Evolutionary conservation across 805 yeast genomes (phyloP).

Genomic region (Metschnikowia baotianmanensis): DNA sequence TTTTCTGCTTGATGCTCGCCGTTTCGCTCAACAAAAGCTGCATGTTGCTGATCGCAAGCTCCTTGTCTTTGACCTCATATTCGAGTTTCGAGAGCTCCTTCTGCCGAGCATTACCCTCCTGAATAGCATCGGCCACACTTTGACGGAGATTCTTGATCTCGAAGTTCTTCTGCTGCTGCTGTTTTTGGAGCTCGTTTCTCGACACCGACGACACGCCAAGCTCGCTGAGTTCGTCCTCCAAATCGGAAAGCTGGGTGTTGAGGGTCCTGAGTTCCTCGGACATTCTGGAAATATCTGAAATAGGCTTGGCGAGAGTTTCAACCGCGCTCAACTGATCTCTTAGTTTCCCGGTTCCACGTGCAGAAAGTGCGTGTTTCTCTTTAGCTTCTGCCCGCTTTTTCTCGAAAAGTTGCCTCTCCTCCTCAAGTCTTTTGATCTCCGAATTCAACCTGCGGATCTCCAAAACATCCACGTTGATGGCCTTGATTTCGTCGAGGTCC

Average conservation of each 20-base stretch:
- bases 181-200: slow-evolving; percentile 46
- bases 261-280: slow-evolving; percentile 27
- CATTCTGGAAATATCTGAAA: slow-evolving; percentile 35
- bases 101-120: slow-evolving; percentile 44
- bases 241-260: slow-evolving; percentile 25
- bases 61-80: slow-evolving; percentile 50
- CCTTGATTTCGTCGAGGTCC: slow-evolving; percentile 31
- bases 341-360: not conserved
- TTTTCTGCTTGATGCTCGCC: slow-evolving; percentile 35
- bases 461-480: slow-evolving; percentile 29
- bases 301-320: slow-evolving; percentile 24
- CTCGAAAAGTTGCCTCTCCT: not conserved
- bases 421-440: not conserved
- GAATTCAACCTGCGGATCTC: slow-evolving; percentile 23
- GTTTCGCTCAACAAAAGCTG: slow-evolving; percentile 52
- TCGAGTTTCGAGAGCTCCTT: slow-evolving; percentile 47
- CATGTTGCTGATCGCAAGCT: slow-evolving; percentile 49
- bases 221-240: slow-evolving; percentile 35
- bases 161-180: slow-evolving; percentile 35
- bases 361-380: not conserved
- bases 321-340: slow-evolving; percentile 13
- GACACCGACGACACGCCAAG: slow-evolving; percentile 37
- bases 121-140: slow-evolving; percentile 27
- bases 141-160: slow-evolving; percentile 43
- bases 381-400: slow-evolving; percentile 1